These are phyloP conservation scores for Boletus mariae DNA, from an alignment of 1,284 basidiomycete genomes.

Conservation along the genomic window DNA sequence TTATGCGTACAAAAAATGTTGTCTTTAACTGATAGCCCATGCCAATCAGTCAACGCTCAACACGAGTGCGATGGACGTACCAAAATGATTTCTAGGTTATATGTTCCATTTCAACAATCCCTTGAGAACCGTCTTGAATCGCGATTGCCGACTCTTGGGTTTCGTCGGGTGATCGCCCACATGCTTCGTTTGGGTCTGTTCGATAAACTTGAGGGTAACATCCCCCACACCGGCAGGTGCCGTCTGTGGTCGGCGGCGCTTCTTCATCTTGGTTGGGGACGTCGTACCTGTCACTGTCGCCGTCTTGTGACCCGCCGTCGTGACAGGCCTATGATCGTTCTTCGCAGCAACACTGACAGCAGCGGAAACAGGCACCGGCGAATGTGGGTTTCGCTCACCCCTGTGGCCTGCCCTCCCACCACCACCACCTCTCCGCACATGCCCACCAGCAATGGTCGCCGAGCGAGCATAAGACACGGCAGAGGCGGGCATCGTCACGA, in stretches of 20 bases:
- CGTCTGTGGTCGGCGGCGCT: slow-evolving; percentile 24
- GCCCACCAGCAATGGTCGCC: background rate
- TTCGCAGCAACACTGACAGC: background rate
- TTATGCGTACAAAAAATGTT: background rate
- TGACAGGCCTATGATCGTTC: background rate
- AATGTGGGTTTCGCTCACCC: background rate
- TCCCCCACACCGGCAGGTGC: slow-evolving; percentile 18
- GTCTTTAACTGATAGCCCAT: background rate
- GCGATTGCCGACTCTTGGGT: slow-evolving; percentile 6
- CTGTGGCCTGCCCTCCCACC: background rate
- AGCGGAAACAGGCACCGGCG: background rate
- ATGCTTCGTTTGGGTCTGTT: slow-evolving; percentile 4
- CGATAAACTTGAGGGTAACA: slow-evolving; percentile 14
- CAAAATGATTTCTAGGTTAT: background rate
- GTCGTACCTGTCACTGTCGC: background rate
- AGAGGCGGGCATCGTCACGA: slow-evolving; percentile 22
- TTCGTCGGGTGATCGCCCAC: background rate
- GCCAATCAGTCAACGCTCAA: background rate
- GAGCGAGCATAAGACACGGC: background rate
- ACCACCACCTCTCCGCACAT: background rate
- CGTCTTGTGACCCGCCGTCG: background rate
- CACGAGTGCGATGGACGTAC: background rate
- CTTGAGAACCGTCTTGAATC: slow-evolving; percentile 17
- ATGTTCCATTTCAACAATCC: slow-evolving; percentile 18
- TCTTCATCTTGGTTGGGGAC: slow-evolving; percentile 5